Evolutionary conservation across 805 yeast species (phyloP), one percentile per base, ranked within the genome.

Genomic region (Myxozyma kluyveri): DNA sequence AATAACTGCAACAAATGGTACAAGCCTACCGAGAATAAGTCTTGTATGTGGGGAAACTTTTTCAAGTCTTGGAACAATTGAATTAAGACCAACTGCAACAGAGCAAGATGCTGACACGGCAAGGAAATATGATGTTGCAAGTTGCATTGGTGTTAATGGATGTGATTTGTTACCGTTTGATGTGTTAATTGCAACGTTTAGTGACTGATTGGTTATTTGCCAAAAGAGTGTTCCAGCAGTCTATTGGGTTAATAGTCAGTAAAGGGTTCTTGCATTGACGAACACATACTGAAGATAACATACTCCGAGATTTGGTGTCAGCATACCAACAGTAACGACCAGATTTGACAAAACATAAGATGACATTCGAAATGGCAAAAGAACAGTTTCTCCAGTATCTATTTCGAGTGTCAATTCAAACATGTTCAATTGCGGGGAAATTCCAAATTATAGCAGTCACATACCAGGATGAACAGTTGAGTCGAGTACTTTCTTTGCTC

Each of bases 1-100:
- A 0, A 90, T 97, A 32, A 93, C 99, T 1, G 99, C 99, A 0
- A 98, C 98, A 73, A 93, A 93, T 4, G 99, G 99, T 10, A 93
- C 96, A 51, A 93, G 75, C 61, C 99, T 83, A 38, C 90, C 84
- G 50, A 93, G 70, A 27, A 90, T 75, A 61, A 84, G 71, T 65
- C 75, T 82, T 1, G 97, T 81, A 52, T 74, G 73, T 1, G 95
- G 82, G n/a, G 78, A 68, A n/a, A 93, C 66, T 31, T 76, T 74
- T 61, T 79, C 85, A 64, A 93, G 73, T 58, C 84, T 78, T 18
- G 98, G 98, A n/a, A 93, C 97, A 27, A 89, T 65, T 21, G 95
- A 79, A 62, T 91, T 90, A 52, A 93, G 78, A 6, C 99, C 99
- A 22, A 93, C 72, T 0, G 99, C 99, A 3, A 93, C 98, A 59